Conservation (phyloP, 108 stramenopile genomes). For the Stephanodiscus minutulus region DNA sequence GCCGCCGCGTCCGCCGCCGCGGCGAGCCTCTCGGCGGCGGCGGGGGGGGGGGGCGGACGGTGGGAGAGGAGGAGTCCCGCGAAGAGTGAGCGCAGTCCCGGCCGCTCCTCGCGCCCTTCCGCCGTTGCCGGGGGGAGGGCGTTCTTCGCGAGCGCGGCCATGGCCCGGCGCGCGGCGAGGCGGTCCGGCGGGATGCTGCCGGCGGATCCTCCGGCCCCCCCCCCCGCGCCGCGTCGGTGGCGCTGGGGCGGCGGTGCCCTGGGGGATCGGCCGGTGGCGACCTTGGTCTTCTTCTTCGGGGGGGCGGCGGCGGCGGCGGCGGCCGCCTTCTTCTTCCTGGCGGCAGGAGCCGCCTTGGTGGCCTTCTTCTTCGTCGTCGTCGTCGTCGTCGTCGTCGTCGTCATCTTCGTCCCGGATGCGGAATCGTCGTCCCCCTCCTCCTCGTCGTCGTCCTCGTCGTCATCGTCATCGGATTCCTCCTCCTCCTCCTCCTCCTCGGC, state of each 20-base stretch:
- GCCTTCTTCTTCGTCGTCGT: no score
- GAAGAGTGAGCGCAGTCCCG: constrained; percentile 41
- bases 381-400: constrained; percentile 3
- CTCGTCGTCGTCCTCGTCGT: constrained; percentile 8
- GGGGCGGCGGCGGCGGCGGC: constrained; percentile 11
- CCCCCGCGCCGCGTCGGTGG: background rate
- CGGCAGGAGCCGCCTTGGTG: constrained; percentile 19
- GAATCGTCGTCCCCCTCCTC: background rate
- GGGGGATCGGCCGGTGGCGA: constrained; percentile 23
- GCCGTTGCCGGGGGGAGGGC: no score
- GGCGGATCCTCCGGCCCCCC: background rate
- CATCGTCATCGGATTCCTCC: constrained; percentile 22
- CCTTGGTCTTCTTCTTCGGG: constrained; percentile 27
- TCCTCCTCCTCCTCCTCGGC: constrained; percentile 17
- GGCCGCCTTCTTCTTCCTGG: background rate
- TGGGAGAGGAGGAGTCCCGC: constrained; percentile 54
- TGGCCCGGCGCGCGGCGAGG: constrained; percentile 17
- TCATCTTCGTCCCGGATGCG: constrained; percentile 6
- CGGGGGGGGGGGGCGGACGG: constrained; percentile 9
- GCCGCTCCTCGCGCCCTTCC: constrained; percentile 40
- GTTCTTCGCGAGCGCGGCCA: constrained; percentile 40
- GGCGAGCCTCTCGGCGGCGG: no score
- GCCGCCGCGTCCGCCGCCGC: background rate
- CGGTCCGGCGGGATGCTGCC: background rate
- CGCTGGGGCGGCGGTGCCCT: no score